Evolutionary conservation across 768 basidiomycete genomes (phyloP), one percentile per base, ranked within the genome.

Genomic region (Russula sp.): DNA sequence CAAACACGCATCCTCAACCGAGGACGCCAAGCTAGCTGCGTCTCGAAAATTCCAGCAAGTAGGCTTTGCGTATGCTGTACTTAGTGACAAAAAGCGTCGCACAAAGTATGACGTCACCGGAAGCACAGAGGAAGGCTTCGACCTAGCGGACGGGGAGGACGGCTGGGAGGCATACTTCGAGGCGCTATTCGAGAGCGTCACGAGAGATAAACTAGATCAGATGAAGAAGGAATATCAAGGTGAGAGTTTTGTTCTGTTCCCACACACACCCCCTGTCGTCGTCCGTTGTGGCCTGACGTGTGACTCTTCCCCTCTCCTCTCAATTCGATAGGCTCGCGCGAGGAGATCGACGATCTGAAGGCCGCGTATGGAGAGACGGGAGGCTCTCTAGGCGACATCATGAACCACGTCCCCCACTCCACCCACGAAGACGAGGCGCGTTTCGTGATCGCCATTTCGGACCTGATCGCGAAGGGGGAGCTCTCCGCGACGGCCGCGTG

Each of bases 111-210:
- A 98, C 69, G 75, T 74, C 59, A 96, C 89, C 0, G 97, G 97
- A 18, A 82, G 82, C 67, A 97, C 94, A 9, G 85, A 87, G 66
- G 94, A 98, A 69, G 83, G 82, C 10, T 80, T 88, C 49, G 85
- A 86, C 54, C 71, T 89, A 45, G 84, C 77, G 27, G 82, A 82
- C 6, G 91, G 84, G 10, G 91, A 89, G 63, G 89, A 87, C 64
- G 91, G 93, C 1, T 99, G 97, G 97, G 92, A 94, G 70, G 84
- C 89, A 6, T 99, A 99, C 75, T 99, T 98, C 69, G 89, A 88
- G 72, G 87, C 87, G 61, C 75, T 97, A 67, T 97, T 94, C 67
- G 89, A 95, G 64, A 81, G 85, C 58, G 89, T 96, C 31, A 95
- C 94, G 60, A 82, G 86, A 65, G 86, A 84, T 63, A 89, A 85